Percentiles rank a stretch among this genome's conserved stretches.
phyloP scores from a whole-genome alignment of 345 rosid species.

The Brassica incana region DNA sequence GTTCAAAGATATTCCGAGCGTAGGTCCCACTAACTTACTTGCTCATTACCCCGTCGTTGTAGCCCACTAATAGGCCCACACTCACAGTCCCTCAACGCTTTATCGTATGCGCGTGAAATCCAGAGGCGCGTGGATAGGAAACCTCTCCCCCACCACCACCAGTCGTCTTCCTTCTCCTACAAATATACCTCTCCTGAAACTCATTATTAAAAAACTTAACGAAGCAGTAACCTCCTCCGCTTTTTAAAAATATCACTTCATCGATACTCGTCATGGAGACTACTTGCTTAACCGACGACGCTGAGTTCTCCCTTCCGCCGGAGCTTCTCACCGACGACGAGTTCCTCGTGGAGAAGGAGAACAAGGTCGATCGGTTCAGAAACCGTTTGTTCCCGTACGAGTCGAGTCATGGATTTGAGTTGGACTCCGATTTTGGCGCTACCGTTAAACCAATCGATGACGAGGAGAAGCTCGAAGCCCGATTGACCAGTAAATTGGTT shows the following conservation, averaged over 20 bases:
- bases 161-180: conserved; percentile 30
- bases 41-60: not conserved
- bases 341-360: conserved; percentile 36
- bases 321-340: conserved; percentile 74
- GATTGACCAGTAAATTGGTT: conserved; percentile 49
- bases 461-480: conserved; percentile 53
- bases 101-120: conserved; percentile 19
- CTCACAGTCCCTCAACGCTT: conserved; percentile 9
- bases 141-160: conserved; percentile 24
- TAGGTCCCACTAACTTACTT: conserved; percentile 16
- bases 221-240: conserved; percentile 34
- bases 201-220: conserved; percentile 41
- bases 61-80: conserved; percentile 27
- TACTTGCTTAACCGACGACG: conserved; percentile 49
- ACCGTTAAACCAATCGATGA: conserved; percentile 67
- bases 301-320: conserved; percentile 75
- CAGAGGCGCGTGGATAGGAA: conserved; percentile 24
- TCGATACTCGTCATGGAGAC: conserved; percentile 50
- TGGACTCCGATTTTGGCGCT: conserved; percentile 43
- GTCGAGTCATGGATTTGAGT: conserved; percentile 34
- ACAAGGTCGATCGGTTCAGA: not conserved
- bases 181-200: conserved; percentile 39
- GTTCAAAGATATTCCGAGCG: conserved; percentile 20
- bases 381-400: conserved; percentile 4
- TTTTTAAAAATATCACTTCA: conserved; percentile 1